Evolutionary conservation across 352 stramenopile species (phyloP), one percentile per base, ranked within the genome.

Genomic region (Globisporangium ultimum): DNA sequence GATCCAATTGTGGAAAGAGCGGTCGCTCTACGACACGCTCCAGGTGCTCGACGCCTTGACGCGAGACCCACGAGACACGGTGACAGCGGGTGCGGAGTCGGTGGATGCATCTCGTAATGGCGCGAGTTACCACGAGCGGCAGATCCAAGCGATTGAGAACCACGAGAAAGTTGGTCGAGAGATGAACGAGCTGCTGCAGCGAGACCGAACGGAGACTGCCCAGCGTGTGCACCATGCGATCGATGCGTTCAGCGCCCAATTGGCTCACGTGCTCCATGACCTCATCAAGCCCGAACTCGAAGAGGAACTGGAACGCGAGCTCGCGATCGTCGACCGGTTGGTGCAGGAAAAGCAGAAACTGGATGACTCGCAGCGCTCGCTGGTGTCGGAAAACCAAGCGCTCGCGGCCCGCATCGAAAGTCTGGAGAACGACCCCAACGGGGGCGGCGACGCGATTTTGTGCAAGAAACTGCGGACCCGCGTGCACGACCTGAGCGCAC

Each of bases 1-100:
- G 18, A 63, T 87, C 13, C 78, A 88, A 64, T 64, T 84, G 2
- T 88, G 76, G 74, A 86, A 87, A 38, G 78, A 88, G 60, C 62
- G 78, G 15, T 84, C 78, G 12, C 48, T 88, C 21, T 68, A 87
- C 24, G 74, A 82, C 47, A 83, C 72, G 2, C 63, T 88, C 4
- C 65, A 84, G 48, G 57, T 65, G 13, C 60, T 88, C 7, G 78
- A 88, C 7, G 51, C 3, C 11, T 43, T 17, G 38, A 43, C 38
- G 38, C 14, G 38, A 53, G 54, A 24, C 18, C 21, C 52, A 32
- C 5, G 24, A 32, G 24, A 5, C 24, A 32, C 12, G 42, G 20
- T 22, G 15, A 41, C 8, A 10, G 34, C 2, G 38, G 9, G 17
- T 17, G 21, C 28, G 15, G 17, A 38, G 22, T 43, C 38, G 10